These are phyloP conservation scores for Mariannaea sp. DNA, from an alignment of 2,329 filamentous ascomycete genomes.

Conservation along the genomic window DNA sequence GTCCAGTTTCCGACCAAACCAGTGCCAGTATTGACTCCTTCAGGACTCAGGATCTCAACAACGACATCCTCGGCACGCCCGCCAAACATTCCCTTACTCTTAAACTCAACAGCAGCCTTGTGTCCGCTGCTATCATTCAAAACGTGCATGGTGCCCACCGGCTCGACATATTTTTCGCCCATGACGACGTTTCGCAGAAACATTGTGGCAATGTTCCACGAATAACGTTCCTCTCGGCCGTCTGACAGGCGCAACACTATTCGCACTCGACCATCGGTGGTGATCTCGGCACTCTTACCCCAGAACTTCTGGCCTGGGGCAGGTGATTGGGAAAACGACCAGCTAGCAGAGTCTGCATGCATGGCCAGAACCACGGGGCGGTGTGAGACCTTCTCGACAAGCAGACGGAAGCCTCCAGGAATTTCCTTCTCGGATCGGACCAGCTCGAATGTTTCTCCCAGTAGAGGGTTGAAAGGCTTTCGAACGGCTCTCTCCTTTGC, in stretches of 20 bases:
- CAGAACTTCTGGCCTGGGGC: conserved; percentile 96
- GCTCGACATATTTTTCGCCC: conserved; percentile 97
- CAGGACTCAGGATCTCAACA: conserved; percentile 71
- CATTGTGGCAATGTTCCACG: conserved; percentile 84
- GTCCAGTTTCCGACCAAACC: conserved; percentile 88
- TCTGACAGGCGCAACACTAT: conserved; percentile 71
- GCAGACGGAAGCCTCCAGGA: conserved; percentile 77
- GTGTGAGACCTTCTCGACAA: conserved; percentile 96
- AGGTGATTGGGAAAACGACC: conserved; percentile 87
- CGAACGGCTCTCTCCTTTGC: conserved; percentile 90
- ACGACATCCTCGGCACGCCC: conserved; percentile 89
- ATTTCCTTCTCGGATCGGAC: conserved; percentile 79
- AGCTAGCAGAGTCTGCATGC: conserved; percentile 84
- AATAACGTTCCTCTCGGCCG: conserved; percentile 78
- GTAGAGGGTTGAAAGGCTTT: conserved; percentile 96
- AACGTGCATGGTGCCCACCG: conserved; percentile 86
- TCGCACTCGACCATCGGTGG: conserved; percentile 85
- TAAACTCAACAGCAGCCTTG: conserved; percentile 88
- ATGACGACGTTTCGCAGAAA: conserved; percentile 97
- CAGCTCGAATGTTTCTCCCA: conserved; percentile 94
- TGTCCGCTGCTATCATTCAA: conserved; percentile 82
- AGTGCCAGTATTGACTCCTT: conserved; percentile 68
- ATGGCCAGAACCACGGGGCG: conserved; percentile 90
- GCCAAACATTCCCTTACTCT: conserved; percentile 95
- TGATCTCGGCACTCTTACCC: conserved; percentile 95